Conservation (phyloP, 345 rosid genomes). For the Ricinus communis region DNA sequence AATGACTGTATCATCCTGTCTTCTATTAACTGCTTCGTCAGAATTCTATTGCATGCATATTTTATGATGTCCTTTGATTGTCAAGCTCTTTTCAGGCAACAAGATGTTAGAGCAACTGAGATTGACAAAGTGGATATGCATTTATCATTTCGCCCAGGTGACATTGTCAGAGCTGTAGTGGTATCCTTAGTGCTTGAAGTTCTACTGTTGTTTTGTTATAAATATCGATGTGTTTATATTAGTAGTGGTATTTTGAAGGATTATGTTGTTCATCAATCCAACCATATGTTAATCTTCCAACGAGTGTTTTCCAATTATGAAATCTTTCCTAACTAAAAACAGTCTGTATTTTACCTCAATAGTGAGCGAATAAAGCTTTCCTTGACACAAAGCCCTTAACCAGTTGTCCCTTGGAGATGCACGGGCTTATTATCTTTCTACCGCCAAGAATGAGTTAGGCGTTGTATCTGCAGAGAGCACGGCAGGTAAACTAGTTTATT, state of each 20-base stretch:
- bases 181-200: constrained; percentile 58
- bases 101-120: constrained; percentile 92
- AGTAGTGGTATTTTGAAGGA: neutral
- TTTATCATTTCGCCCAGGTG: constrained; percentile 76
- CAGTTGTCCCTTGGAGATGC: constrained; percentile 96
- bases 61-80: neutral
- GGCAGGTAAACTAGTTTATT: constrained; percentile 59
- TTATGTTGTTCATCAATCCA: neutral
- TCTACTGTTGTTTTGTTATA: neutral
- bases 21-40: neutral
- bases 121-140: constrained; percentile 93
- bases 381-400: constrained; percentile 23
- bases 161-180: constrained; percentile 81
- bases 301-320: neutral
- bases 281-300: neutral
- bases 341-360: neutral
- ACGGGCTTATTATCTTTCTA: constrained; percentile 87
- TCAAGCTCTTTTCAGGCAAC: constrained; percentile 55
- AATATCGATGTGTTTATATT: neutral
- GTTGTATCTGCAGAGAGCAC: constrained; percentile 85
- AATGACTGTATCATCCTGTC: neutral
- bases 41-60: neutral
- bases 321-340: neutral
- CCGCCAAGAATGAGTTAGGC: constrained; percentile 88
- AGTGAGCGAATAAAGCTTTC: neutral